A percentile compares a stretch with the other conserved stretches of the same genome.
These are phyloP conservation scores for Phaseolus coccineus DNA, from an alignment of 331 rosid species.

Conservation along the genomic window DNA sequence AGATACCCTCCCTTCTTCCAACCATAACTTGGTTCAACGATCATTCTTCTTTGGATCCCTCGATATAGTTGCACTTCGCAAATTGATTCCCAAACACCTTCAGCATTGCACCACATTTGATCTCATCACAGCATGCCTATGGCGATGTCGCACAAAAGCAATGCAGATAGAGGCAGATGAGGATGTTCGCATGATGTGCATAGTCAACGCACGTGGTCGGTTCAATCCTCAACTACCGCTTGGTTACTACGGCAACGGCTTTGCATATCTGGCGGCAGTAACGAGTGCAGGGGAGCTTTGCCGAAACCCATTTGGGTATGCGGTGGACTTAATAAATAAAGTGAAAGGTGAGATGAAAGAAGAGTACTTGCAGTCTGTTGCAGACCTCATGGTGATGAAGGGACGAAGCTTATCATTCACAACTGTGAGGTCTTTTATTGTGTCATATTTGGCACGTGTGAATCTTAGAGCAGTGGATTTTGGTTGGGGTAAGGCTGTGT, in stretches of 20 bases:
- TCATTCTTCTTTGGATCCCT: too few relatives aligned
- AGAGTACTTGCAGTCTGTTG: conserved; percentile 35
- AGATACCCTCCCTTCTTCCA: background rate
- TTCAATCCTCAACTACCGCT: background rate
- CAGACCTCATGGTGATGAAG: conserved; percentile 21
- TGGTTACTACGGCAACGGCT: conserved; percentile 36
- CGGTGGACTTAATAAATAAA: conserved; percentile 19
- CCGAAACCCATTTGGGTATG: conserved; percentile 11
- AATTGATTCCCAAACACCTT: background rate
- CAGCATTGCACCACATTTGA: conserved; percentile 22
- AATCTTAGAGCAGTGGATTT: background rate
- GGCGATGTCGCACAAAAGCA: conserved; percentile 47
- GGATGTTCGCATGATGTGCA: conserved; percentile 39
- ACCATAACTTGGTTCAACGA: too few relatives aligned
- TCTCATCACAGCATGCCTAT: conserved; percentile 28
- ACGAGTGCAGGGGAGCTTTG: conserved; percentile 24
- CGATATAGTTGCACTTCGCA: too few relatives aligned
- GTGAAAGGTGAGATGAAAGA: background rate
- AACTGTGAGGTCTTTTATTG: background rate
- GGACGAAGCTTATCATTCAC: background rate
- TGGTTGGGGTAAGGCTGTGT: conserved; percentile 45
- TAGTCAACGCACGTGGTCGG: conserved; percentile 7
- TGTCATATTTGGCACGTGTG: conserved; percentile 12
- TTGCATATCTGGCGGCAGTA: background rate
- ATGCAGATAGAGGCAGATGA: conserved; percentile 17